Evolutionary conservation across 2,329 filamentous ascomycete genomes (phyloP), one percentile per base, ranked within the genome.

Genomic region (Phaeosphaeria sp.): DNA sequence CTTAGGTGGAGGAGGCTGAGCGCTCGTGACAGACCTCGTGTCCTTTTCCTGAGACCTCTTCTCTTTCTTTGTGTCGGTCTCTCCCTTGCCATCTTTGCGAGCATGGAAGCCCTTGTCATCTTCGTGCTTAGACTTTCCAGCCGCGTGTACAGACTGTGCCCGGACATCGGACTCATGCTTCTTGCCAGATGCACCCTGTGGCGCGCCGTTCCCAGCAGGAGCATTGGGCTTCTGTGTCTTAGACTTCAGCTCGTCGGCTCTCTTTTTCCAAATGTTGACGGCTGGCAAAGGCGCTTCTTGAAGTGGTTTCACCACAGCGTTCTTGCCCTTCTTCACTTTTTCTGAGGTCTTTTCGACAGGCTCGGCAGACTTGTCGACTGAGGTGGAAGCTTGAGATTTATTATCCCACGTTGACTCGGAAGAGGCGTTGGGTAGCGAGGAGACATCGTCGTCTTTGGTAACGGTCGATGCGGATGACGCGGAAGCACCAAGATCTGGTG

Each of bases 221-320:
- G 83, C 78, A 60, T 83, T 80, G 25, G 63, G 61, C 33, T 66
- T 84, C 20, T 59, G 59, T 22, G 76, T 74, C 74, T 87, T 89
- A 40, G 85, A 81, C 61, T 84, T 81, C 45, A 83, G 79, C 47
- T 87, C 88, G 69, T 92, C 89, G 67, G 85, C 89, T 55, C 93
- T 87, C 78, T 93, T 87, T 61, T 89, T 86, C 94, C 95, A 99
- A 61, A 93, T 82, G 76, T 99, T 99, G 56, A 97, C 90, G 1
- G 87, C 77, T 0, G 95, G 95, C 44, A 91, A 83, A 27, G 92
- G 90, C 18, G 94, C 94, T 59, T 95, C 92, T 47, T 90, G 89
- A 43, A 97, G 80, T 68, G 89, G 87, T 67, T 85, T 80, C 15
- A 81, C 81, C 7, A 59, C 86, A 80, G 64, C 61, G 25, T 67